Evolutionary conservation across 2,329 filamentous ascomycete species (phyloP), one percentile per base, ranked within the genome.

Genomic region (Rhinocladiella similis): DNA sequence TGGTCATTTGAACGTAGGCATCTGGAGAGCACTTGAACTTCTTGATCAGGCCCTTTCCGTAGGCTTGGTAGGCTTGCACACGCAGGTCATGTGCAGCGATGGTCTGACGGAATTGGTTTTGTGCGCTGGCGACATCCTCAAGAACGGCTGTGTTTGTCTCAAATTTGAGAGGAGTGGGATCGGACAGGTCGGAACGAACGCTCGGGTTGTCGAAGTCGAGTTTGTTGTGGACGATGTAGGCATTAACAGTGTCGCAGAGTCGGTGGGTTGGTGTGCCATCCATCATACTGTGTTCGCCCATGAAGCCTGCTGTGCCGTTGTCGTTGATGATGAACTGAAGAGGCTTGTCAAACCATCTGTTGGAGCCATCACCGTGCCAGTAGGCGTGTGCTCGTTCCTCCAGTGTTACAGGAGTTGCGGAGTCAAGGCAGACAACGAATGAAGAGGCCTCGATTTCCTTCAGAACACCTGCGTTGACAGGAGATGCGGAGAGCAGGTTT

Each of bases 211-310:
- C 88, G 70, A 97, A 90, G 74, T 97, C 91, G 57, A 99, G 85
- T 73, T 94, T 95, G 78, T 96, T 93, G 77, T 88, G 87, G 77
- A 96, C 92, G 73, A 97, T 97, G 69, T 90, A 83, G 71, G 89
- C 86, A 78, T 93, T 95, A 70, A 95, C 83, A 70, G 91, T 94
- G 81, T 99, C 94, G 74, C 97, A 99, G 14, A 99, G 63, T 39
- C 95, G 88, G 76, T 97, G 94, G 2, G 95, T 99, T 1, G 95
- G 92, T 5, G 94, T 99, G 63, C 95, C 94, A 72, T 99, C 94
- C 95, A 99, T 99, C 94, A 99, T 97, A 68, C 90, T 95, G 82
- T 99, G 94, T 77, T 99, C 94, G 69, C 94, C 94, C 82, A 91
- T 93, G 82, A 99, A 99, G 60, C 94, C 94, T 1, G 94, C 89